Percentiles rank a stretch among this genome's conserved stretches.
Conservation (phyloP, 2,329 filamentous ascomycete genomes). For the Colletotrichum camelliae region DNA sequence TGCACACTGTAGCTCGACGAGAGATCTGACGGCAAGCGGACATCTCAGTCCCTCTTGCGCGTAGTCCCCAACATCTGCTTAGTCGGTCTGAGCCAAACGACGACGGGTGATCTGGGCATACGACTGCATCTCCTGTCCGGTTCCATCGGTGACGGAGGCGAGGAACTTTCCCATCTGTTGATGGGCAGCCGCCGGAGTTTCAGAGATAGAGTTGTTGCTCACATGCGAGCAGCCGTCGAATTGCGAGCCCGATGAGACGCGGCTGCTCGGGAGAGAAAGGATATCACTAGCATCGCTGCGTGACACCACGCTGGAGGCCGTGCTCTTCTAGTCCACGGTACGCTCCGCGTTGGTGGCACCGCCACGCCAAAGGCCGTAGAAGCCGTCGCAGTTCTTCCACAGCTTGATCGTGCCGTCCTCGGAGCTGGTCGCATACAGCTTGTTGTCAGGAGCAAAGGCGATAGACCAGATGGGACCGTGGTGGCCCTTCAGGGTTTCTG, state of each 20-base stretch:
- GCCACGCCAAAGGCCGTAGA: conserved; percentile 68
- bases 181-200: conserved; percentile 12
- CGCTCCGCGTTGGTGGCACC: conserved; percentile 30
- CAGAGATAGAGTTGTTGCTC: conserved; percentile 8
- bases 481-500: conserved; percentile 93
- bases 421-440: conserved; percentile 93
- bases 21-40: neutral
- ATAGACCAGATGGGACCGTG: conserved; percentile 98
- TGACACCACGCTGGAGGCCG: conserved; percentile 13
- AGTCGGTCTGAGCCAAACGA: neutral
- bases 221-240: conserved; percentile 1
- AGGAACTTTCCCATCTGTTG: conserved; percentile 10
- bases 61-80: neutral
- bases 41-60: neutral
- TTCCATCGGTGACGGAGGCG: neutral
- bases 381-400: conserved; percentile 74
- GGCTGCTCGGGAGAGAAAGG: conserved; percentile 7
- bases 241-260: conserved; percentile 12
- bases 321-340: conserved; percentile 19
- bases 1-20: neutral
- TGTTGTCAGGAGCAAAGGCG: conserved; percentile 92
- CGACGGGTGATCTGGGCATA: neutral
- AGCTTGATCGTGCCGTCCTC: conserved; percentile 98
- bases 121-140: neutral
- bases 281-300: conserved; percentile 2